These are phyloP conservation scores for Voacanga thouarsii DNA, from an alignment of 257 asterid genomes.

Conservation along the genomic window DNA sequence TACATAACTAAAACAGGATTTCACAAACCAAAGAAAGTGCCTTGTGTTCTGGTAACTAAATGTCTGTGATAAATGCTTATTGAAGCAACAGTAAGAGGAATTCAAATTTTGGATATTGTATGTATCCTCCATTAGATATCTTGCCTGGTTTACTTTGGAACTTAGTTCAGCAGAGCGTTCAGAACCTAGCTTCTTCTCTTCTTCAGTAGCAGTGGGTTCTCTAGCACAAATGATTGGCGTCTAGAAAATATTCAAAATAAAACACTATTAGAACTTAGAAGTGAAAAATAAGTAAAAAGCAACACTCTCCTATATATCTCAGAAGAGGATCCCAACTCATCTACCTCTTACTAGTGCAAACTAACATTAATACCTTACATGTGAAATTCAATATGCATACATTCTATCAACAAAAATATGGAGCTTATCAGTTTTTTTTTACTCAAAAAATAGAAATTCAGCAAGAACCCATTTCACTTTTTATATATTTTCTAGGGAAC, in stretches of 20 bases:
- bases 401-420: not conserved
- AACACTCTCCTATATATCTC: not conserved
- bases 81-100: constrained; percentile 2
- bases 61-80: not conserved
- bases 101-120: not conserved
- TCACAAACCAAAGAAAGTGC: not conserved
- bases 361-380: not conserved
- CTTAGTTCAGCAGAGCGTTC: constrained; percentile 91
- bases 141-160: constrained; percentile 86
- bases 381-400: not conserved
- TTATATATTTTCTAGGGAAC: not conserved
- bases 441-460: not conserved
- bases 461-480: not conserved
- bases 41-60: not conserved
- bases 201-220: constrained; percentile 84
- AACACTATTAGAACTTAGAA: constrained; percentile 13
- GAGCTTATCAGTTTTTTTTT: not conserved
- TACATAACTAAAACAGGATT: not conserved
- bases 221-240: constrained; percentile 86
- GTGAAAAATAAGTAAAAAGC: not conserved
- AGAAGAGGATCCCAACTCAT: not conserved
- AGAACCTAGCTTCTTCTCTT: constrained; percentile 75
- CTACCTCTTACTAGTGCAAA: not conserved
- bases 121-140: constrained; percentile 15
- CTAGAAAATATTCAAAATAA: constrained; percentile 33